Conservation (phyloP, 345 rosid genomes). For the Eucalyptus marginata region DNA sequence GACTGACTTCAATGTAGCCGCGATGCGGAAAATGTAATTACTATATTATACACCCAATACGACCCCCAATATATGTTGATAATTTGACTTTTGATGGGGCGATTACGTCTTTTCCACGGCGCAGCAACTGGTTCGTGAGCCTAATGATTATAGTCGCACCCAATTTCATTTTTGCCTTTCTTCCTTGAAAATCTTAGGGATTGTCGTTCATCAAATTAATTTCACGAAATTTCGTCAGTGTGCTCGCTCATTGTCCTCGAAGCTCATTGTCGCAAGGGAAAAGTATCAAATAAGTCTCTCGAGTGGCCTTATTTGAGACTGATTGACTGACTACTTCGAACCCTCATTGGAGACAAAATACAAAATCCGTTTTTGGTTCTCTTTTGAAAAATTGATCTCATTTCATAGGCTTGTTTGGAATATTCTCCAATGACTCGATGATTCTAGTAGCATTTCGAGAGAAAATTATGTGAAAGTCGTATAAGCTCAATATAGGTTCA, state of each 20-base stretch:
- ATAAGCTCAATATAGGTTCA: no score
- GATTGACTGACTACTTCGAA: not conserved
- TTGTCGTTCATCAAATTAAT: not conserved
- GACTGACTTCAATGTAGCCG: not conserved
- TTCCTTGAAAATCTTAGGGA: not conserved
- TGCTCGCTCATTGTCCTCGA: not conserved
- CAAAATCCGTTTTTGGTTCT: rapidly evolving
- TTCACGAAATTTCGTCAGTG: not conserved
- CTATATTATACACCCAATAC: not conserved
- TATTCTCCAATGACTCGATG: not conserved
- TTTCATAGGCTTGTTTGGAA: not conserved
- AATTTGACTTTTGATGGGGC: not conserved
- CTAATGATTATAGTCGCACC: not conserved
- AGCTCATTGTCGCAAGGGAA: not conserved
- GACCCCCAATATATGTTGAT: not conserved
- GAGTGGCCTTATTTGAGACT: not conserved
- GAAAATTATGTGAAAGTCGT: not conserved
- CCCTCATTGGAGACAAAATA: not conserved
- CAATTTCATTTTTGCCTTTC: not conserved
- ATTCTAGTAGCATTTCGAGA: not conserved
- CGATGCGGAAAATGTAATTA: not conserved
- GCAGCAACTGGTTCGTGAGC: not conserved
- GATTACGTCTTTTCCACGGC: not conserved
- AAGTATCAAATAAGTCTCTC: not conserved
- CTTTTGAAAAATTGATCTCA: not conserved